Evolutionary conservation across 2,329 filamentous ascomycete genomes (phyloP), one percentile per base, ranked within the genome.

Genomic region (Ceratocystis diversiconidia): DNA sequence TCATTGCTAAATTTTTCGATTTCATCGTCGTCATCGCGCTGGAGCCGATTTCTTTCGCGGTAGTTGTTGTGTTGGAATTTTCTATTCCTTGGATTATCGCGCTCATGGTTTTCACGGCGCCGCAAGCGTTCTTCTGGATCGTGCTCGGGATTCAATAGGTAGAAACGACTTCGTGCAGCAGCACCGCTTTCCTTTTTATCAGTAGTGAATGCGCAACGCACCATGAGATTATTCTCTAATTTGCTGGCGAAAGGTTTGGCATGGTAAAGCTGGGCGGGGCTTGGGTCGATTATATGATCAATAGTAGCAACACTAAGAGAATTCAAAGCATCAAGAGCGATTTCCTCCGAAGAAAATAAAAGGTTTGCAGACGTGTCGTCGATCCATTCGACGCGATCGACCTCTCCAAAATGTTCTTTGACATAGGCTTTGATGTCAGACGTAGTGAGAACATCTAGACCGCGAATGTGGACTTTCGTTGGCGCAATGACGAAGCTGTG

Each of bases 291-390:
- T 0, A 81, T 78, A n/a, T 62, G 71, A 63, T 87, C 82, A 68
- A 85, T 75, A 69, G 82, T 74, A 19, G 82, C 74, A 19, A 76
- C 75, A 65, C 79, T 76, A 32, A 87, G 77, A 5, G 82, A 78
- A 30, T 76, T 71, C 22, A 87, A 75, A 19, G 84, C 85, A 60
- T 82, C 79, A 19, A 78, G 76, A 1, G 83, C 83, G 5, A 74
- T 72, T 28, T 74, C 72, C 15, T 83, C 78, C 5, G 80, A 80
- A 48, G 76, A 78, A 76, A 94, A 97, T 63, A 95, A 75, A 64
- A 96, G 79, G 73, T 97, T 97, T 68, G 90, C 90, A 0, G 90
- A 92, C 5, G 84, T 86, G 74, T 99, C 94, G 73, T 97, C 90
- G 70, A 99, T 90, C 94, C 94, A 99, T 76, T 97, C 91, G 69